Evolutionary conservation across 2,329 filamentous ascomycete species (phyloP), one percentile per base, ranked within the genome.

Genomic region (Aspergillus oerlinghausenensis): DNA sequence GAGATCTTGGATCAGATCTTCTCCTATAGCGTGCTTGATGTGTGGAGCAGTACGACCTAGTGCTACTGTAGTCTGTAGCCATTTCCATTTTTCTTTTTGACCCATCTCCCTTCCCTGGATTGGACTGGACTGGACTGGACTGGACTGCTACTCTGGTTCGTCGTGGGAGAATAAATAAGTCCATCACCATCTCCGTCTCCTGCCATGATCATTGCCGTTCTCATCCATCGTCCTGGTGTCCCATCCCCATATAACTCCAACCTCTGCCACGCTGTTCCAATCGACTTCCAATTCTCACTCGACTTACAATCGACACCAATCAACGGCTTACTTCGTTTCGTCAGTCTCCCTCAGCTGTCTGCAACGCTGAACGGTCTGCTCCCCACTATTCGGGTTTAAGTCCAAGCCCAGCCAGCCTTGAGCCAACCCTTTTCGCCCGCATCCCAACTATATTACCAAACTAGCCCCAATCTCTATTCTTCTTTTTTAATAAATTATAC

Each of bases 1-100:
- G 66, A 72, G 69, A 72, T 72, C 70, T 71, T 71, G 68, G 70
- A 69, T 72, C 70, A 66, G 70, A 72, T 72, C 70, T 71, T 71
- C 69, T 68, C 63, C 62, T 66, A 71, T 71, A 70, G 68, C 67
- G 67, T 70, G 68, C 66, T 64, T 56, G 49, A 59, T 55, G 62
- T 67, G 64, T 65, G 63, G 64, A 66, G 63, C 43, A 47, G 23
- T 23, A 47, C 43, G 14, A 23, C 63, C 58, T 23, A 47, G 28
- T 29, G 28, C 43, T 25, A 14, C 63, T 58, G 65, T 60, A 64
- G 63, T 62, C 63, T 58, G 65, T 60, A 64, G 63, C 62, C 68
- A 65, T 57, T 43, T 60, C 56, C 32, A 38, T 38, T 38, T 67
- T 69, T 69, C 64, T 64, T 62, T 68, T 63, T 63, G 68, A 69